Evolutionary conservation across 2,329 filamentous ascomycete species (phyloP).

Genomic region (Arthroderma sp.): DNA sequence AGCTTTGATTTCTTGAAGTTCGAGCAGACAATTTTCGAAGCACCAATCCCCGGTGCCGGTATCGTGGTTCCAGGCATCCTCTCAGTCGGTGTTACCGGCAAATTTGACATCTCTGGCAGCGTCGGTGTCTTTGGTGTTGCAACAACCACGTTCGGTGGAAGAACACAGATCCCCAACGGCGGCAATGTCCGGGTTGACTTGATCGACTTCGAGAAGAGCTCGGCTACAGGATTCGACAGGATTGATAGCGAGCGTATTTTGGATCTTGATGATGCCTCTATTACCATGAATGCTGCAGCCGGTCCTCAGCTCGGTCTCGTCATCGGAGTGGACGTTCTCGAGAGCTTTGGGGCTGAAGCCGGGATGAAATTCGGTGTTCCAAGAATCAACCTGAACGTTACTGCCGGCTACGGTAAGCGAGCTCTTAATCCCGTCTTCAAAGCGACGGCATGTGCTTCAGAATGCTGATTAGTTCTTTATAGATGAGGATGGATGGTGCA

Average conservation of each 20-base stretch:
- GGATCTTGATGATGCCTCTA: constrained; percentile 13
- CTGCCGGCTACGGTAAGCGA: constrained; percentile 10
- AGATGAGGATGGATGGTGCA: constrained; percentile 12
- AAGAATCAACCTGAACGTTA: constrained; percentile 6
- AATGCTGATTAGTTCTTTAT: background rate
- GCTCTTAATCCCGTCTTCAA: background rate
- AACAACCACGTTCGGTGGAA: constrained; percentile 15
- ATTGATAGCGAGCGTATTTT: constrained; percentile 14
- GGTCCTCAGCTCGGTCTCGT: constrained; percentile 15
- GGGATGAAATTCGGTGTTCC: constrained; percentile 7
- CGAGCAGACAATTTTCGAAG: constrained; percentile 9
- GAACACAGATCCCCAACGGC: constrained; percentile 14
- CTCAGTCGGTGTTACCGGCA: constrained; percentile 14
- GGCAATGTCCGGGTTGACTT: constrained; percentile 15
- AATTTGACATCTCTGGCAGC: constrained; percentile 14
- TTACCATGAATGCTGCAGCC: constrained; percentile 12
- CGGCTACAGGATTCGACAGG: constrained; percentile 14
- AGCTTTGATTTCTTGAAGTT: constrained; percentile 3
- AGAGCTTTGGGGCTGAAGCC: constrained; percentile 7
- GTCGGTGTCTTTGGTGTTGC: constrained; percentile 11
- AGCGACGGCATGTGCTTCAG: background rate
- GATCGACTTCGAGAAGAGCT: constrained; percentile 12
- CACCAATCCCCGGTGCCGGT: constrained; percentile 15
- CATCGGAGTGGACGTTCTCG: constrained; percentile 16
- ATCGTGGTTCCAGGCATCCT: constrained; percentile 15